Percentiles rank a stretch among this genome's conserved stretches.
phyloP scores from a whole-genome alignment of 2,329 filamentous ascomycete species.

The Reticulascus tulasneorum region DNA sequence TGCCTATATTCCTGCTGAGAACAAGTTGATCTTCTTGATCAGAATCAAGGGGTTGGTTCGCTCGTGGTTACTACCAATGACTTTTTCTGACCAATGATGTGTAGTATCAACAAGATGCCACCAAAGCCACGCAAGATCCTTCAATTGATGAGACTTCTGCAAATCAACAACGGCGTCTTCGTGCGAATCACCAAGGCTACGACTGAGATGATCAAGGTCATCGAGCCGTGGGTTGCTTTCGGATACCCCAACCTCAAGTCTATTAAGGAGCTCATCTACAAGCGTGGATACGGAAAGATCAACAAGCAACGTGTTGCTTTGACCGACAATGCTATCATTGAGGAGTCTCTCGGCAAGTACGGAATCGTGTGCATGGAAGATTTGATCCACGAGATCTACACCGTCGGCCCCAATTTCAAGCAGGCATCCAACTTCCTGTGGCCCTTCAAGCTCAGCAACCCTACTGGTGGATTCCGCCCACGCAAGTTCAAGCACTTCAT shows the following conservation, averaged over 20 bases:
- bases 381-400: slow-evolving; percentile 98
- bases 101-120: slow-evolving; percentile 99
- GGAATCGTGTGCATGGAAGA: slow-evolving; percentile 99
- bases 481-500: slow-evolving; percentile 99
- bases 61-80: not conserved
- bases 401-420: slow-evolving; percentile 99
- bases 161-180: slow-evolving; percentile 99
- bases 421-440: slow-evolving; percentile 98
- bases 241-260: slow-evolving; percentile 99
- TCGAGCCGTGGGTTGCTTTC: slow-evolving; percentile 98
- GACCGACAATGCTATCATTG: slow-evolving; percentile 96
- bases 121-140: slow-evolving; percentile 99
- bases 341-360: slow-evolving; percentile 95
- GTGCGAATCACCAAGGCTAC: slow-evolving; percentile 97
- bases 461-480: slow-evolving; percentile 90
- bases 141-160: slow-evolving; percentile 97
- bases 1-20: slow-evolving; percentile 91
- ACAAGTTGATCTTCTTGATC: slow-evolving; percentile 95
- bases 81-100: slow-evolving; percentile 9
- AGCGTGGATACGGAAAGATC: slow-evolving; percentile 98
- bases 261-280: slow-evolving; percentile 99
- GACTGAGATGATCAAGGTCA: slow-evolving; percentile 92
- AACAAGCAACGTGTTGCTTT: slow-evolving; percentile 96
- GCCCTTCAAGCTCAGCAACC: slow-evolving; percentile 99
- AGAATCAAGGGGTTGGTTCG: slow-evolving; percentile 88